Base-by-base conservation (phyloP, 768 basidiomycete species). In the Mycena rebaudengoi region DNA sequence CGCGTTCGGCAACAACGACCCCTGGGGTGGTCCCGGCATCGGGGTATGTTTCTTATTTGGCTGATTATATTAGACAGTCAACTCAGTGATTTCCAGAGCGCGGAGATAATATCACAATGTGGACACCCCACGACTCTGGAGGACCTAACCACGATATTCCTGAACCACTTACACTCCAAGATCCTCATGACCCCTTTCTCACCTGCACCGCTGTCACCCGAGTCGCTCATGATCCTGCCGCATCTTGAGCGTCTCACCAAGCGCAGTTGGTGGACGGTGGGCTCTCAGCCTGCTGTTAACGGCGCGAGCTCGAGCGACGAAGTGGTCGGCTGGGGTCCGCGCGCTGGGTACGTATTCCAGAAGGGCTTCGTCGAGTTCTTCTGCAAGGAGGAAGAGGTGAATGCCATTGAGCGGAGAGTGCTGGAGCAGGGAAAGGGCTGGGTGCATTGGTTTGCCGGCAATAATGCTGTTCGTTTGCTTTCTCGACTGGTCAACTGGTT, bases 311-410 rank as follows among this genome's bases (percentile, higher is more conserved):
- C 94, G 2, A 86, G 85, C 14, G 92, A 99, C 74, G 80, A 85
- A 21, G 78, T 91, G 0, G 87, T 97, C 62, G 98, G 98, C 5
- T 99, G 97, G 91, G 98, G 98, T 3, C 98, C 98, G 13, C 82
- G 83, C 56, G 89, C 88, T 7, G 98, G 98, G 7, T 97, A 96
- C 77, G 94, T 99, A 10, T 99, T 93, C 77, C 98, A 99, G 78
- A 99, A 99, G 79, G 88, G 91, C 14, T 99, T 98, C 72, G 95
- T 98, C 10, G 98, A 99, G 79, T 98, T 98, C 75, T 99, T 99
- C 74, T 95, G 85, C 49, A 88, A 88, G 62, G 70, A 77, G 67
- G 74, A 78, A 30, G 86, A 90, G 53, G 82, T 94, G 16, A 81
- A 85, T 29, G 71, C 70, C 54, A 83, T 96, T n/a, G 86, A 89